A percentile compares a stretch with the other conserved stretches of the same genome.
These are phyloP conservation scores for Alloteropsis angusta DNA, from an alignment of 202 grass and related monocot species.

Conservation along the genomic window DNA sequence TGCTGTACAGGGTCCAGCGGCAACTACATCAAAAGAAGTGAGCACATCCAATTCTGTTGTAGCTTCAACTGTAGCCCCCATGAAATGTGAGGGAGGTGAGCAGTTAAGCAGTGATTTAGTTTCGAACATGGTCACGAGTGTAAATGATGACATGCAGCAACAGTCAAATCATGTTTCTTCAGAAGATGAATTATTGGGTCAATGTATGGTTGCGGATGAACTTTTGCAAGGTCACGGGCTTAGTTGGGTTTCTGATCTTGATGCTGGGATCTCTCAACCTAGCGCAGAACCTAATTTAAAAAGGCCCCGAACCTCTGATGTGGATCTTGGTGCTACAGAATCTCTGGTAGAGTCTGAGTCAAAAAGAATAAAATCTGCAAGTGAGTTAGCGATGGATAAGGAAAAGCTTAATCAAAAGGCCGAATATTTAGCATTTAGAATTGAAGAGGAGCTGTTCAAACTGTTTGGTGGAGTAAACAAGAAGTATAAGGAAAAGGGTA, in stretches of 20 bases:
- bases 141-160: slow-evolving; percentile 22
- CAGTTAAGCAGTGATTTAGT: slow-evolving; percentile 15
- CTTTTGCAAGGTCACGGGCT: slow-evolving; percentile 95
- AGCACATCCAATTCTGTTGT: slow-evolving; percentile 7
- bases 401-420: slow-evolving; percentile 29
- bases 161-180: slow-evolving; percentile 27
- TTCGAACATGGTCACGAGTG: slow-evolving; percentile 5
- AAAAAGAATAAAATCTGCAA: slow-evolving; percentile 46
- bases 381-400: slow-evolving; percentile 22
- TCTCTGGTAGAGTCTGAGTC: slow-evolving; percentile 25
- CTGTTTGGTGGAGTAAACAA: slow-evolving; percentile 93
- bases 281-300: slow-evolving; percentile 32
- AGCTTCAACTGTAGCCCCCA: slow-evolving; percentile 19
- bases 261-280: slow-evolving; percentile 29
- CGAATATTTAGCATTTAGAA: slow-evolving; percentile 66
- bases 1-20: not conserved
- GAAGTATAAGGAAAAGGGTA: slow-evolving; percentile 95
- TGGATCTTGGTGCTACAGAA: slow-evolving; percentile 15
- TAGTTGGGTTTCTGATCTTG: slow-evolving; percentile 73
- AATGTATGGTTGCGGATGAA: slow-evolving; percentile 63
- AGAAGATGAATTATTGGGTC: slow-evolving; percentile 43
- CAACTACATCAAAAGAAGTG: slow-evolving; percentile 19
- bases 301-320: slow-evolving; percentile 37
- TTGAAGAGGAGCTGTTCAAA: slow-evolving; percentile 85
- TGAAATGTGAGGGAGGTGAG: slow-evolving; percentile 25